Evolutionary conservation across 345 rosid species (phyloP), one percentile per base, ranked within the genome.

Genomic region (Mallotus nudiflorus): DNA sequence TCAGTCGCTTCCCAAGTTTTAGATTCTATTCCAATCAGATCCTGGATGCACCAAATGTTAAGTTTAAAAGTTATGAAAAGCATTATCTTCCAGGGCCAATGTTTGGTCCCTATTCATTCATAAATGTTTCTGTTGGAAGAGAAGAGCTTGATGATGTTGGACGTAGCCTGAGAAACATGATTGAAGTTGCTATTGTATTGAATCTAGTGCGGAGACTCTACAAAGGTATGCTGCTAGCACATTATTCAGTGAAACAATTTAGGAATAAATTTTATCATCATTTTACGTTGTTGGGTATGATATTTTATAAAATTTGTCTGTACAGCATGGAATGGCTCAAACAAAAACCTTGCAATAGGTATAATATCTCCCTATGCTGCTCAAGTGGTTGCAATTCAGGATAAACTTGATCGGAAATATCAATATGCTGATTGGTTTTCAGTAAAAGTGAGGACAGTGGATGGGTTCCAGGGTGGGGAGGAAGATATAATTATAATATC

Each of bases 1-100:
- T 91, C 24, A 86, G 93, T 69, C 53, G 3, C 59, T 89, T 91
- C 48, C 95, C 97, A 0, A 91, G 77, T 66, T 66, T 44, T 39
- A 70, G 69, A 6, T 87, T 91, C 70, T 89, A 91, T n/a, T 10
- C 2, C 42, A 80, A 70, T 35, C 68, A 44, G 72, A 82, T 91
- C 33, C 19, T 72, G 35, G 91, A 91, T 65, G 87, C 86, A 42
- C 49, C 74, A 20, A 68, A 70, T 68, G 73, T 69, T 12, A 16
- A 10, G 46, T 0, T 14, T 20, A 54, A 18, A 45, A 63, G 69
- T 52, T 80, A 82, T 56, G 68, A 69, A 31, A 80, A 58, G 33
- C 16, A 48, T 22, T 68, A 76, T 73, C 72, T 87, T 37, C 84
- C 63, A 1, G 73, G 83, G 54, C 75, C 85, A 12, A 75, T 77